Base-by-base conservation (phyloP, 345 rosid genomes). In the Populus ilicifolia region DNA sequence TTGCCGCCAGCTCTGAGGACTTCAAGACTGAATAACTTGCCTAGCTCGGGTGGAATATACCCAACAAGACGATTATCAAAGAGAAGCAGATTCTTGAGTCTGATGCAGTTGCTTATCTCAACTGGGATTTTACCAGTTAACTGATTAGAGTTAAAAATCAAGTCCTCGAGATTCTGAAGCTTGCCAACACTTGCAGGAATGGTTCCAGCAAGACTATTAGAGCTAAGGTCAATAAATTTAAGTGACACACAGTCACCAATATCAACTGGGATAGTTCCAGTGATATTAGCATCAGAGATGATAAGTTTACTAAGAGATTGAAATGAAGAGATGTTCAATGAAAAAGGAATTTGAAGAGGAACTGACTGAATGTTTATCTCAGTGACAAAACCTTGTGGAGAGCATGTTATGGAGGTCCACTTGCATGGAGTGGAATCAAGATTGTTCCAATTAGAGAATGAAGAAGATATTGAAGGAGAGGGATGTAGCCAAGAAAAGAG, bases 1-100 rank as follows among this genome's bases (percentile, higher is more conserved):
- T 93, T 96, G 29, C 96, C 98, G 27, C 99, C 99, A 8, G 84
- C 90, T 82, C 99, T 88, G 54, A 96, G 83, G 74, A 79, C 88
- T 89, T 92, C 84, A 7, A 96, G 96, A 71, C 70, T 76, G 21
- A 84, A 83, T 67, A 96, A 78, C 38, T 85, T 85, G 5, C 97
- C 96, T 1, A 93, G 74, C 91, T 96, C 94, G 14, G 84, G 44
- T 0, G 99, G 98, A 73, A 96, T 87, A 65, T 62, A 44, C n/a
- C 98, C 97, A 41, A 79, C 73, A 3, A 96, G 86, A 33, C 87
- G 86, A 80, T 93, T 96, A 78, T 91, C 93, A 48, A 83, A 93
- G 56, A 96, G 85, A n/a, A 84, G 75, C 11, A 93, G 71, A 61
- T 77, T 92, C 77, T 73, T 84, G 35, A 93, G 88, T 46, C 81